Evolutionary conservation across 148 eudicot genomes (phyloP), one percentile per base, ranked within the genome.

Genomic region (Drosera capensis): DNA sequence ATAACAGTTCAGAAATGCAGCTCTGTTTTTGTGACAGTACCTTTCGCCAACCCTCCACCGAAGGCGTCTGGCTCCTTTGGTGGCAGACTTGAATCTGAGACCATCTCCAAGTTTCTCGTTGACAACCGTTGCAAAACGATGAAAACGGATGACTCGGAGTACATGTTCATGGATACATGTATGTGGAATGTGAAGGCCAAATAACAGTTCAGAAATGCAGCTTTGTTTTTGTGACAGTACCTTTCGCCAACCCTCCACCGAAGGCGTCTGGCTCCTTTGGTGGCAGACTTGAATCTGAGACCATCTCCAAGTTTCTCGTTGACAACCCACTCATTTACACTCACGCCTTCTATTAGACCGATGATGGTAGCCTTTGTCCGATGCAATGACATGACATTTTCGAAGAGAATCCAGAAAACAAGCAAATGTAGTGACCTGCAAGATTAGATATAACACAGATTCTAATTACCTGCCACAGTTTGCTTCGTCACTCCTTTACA

Each of bases 361-460:
- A 70, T 64, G 35, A 70, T 43, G 47, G 74, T 70, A 11, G 74
- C 74, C 52, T 60, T 70, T 9, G 68, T 65, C 40, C 70, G 66
- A 25, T 70, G 70, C n/a, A 70, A 26, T 0, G 74, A 56, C 74
- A 70, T 70, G 3, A 60, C 74, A 56, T 70, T 70, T 54, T 70
- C 74, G 39, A 56, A 70, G 14, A 64, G 63, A 23, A 65, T 70
- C 74, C 74, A 70, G 35, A 47, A 65, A 21, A 70, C 48, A 40
- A 65, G 23, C 14, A 65, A 58, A 46, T 70, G 66, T 21, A 60
- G 39, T 14, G 71, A 66, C 56, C 71, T 66, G 62, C 34, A 51
- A 20, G 11, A 34, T 38, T 47, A 43, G 23, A 58, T 7, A 3
- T 31, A 17, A 25, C 1, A 18, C 13, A 4, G 26, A 4, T 9